Evolutionary conservation across 2,329 filamentous ascomycete species (phyloP), one percentile per base, ranked within the genome.

Genomic region (Epichloe hybrida): DNA sequence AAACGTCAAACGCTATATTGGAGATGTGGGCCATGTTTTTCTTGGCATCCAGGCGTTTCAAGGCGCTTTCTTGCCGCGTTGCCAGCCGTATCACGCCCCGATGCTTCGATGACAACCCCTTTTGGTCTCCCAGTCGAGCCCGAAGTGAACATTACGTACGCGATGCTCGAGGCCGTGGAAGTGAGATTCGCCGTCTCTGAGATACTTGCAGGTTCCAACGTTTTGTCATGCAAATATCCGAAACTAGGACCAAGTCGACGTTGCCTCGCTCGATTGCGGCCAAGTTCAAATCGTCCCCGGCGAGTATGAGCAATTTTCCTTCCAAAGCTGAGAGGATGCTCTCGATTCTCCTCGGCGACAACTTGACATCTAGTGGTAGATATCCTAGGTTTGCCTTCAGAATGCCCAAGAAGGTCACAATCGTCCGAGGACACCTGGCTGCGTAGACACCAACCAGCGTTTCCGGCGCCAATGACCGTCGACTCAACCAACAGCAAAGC

Each of bases 351-450:
- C 13, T 45, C 5, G 20, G 27, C 11, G 60, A 57, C 5, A 43
- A 45, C 13, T 56, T 61, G 15, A 53, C 37, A 38, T 61, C 59
- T 0, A 61, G 34, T 0, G 60, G 60, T 7, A 61, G 31, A 37
- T 61, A 62, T 0, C 55, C 59, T 4, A 60, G 37, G 37, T 52
- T 53, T 2, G 60, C 57, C 31, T 61, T 61, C 5, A 62, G 45
- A 46, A 61, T 56, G 21, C 58, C 59, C 2, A 62, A n/a, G 37
- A 55, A 54, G 1, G 58, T 55, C 11, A 58, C 44, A 15, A 60
- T 52, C 11, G 59, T 56, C 48, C 56, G 39, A 9, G 55, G 59
- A 2, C 54, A 57, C 2, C 61, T 50, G 1, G n/a, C 17, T 2
- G 59, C 53, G 3, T 56, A 44, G 5, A 61, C 58, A 2, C 51